phyloP scores from a whole-genome alignment of 345 rosid species.

The Citrus cavaleriei region DNA sequence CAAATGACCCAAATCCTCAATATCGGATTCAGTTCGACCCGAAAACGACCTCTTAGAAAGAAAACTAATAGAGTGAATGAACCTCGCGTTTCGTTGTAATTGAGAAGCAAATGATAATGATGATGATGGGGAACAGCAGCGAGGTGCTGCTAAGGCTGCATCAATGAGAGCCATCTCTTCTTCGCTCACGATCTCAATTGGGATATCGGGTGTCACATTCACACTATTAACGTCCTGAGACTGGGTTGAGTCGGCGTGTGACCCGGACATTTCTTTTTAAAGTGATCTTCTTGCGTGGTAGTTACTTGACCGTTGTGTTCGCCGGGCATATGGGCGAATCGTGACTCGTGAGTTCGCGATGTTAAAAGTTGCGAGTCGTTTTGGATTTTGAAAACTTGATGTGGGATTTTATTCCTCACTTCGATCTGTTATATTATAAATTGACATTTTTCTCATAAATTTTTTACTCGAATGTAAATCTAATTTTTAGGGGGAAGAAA shows the following conservation, averaged over 20 bases:
- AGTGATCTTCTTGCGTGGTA: background rate
- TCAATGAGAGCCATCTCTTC: conserved; percentile 88
- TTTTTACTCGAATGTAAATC: too few species aligned
- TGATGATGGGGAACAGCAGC: conserved; percentile 35
- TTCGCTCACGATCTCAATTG: conserved; percentile 72
- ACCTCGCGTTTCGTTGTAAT: conserved; percentile 26
- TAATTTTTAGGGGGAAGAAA: too few species aligned
- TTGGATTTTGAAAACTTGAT: background rate
- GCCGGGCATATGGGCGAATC: conserved; percentile 11
- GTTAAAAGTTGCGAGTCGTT: background rate
- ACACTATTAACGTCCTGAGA: conserved; percentile 8
- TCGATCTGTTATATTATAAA: too few species aligned
- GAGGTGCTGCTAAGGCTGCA: conserved; percentile 55
- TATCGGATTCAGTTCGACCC: conserved; percentile 28
- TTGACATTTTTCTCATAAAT: too few species aligned
- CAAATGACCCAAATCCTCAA: conserved; percentile 52
- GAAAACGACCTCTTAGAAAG: conserved; percentile 40
- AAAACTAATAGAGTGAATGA: conserved; percentile 30
- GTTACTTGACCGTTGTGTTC: conserved; percentile 17
- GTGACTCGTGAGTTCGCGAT: background rate
- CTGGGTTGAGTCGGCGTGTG: conserved; percentile 19
- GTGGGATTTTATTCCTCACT: too few species aligned
- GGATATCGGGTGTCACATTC: conserved; percentile 33
- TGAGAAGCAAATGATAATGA: conserved; percentile 21
- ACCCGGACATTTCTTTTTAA: conserved; percentile 40